Percentiles rank a stretch among this genome's conserved stretches.
Evolutionary conservation across 305 asterid genomes (phyloP).

Genomic region (Striga hermonthica): DNA sequence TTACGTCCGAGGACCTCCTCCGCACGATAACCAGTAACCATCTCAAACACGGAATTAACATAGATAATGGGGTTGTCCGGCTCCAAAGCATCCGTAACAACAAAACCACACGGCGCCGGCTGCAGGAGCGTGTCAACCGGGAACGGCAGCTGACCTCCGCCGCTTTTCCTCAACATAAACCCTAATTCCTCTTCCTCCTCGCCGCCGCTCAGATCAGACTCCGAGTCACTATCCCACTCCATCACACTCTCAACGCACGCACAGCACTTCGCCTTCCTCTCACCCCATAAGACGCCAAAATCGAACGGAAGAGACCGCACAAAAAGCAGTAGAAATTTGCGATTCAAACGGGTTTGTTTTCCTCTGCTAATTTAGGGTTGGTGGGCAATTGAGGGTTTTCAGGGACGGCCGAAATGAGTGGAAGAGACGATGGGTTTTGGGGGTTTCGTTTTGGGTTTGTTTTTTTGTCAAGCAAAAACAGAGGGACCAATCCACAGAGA

Average conservation of each 20-base stretch:
- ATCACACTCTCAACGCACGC: conserved; percentile 33
- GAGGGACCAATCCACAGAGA: conserved; percentile 32
- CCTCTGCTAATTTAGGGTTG: conserved; percentile 19
- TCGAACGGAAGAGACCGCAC: neutral
- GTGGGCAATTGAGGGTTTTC: conserved; percentile 13
- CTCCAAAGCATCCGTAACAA: conserved; percentile 83
- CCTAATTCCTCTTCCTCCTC: conserved; percentile 61
- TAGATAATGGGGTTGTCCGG: conserved; percentile 84
- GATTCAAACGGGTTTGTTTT: conserved; percentile 11
- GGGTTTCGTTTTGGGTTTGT: conserved; percentile 1
- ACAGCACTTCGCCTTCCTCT: conserved; percentile 1
- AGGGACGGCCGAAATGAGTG: conserved; percentile 34
- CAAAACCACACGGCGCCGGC: conserved; percentile 93
- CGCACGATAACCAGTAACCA: conserved; percentile 84
- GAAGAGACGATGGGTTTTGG: conserved; percentile 33
- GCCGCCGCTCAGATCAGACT: conserved; percentile 59
- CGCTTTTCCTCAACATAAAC: conserved; percentile 57
- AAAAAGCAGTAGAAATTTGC: neutral
- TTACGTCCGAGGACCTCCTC: conserved; percentile 90
- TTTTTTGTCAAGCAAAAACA: conserved; percentile 2
- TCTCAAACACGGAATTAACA: conserved; percentile 91
- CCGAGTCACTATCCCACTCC: conserved; percentile 75
- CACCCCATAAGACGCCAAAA: conserved; percentile 33
- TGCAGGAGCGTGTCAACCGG: conserved; percentile 70
- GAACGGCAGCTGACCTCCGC: conserved; percentile 60